Conservation (phyloP, 495 filamentous ascomycete species). For the Aspergillus sclerotioniger region DNA sequence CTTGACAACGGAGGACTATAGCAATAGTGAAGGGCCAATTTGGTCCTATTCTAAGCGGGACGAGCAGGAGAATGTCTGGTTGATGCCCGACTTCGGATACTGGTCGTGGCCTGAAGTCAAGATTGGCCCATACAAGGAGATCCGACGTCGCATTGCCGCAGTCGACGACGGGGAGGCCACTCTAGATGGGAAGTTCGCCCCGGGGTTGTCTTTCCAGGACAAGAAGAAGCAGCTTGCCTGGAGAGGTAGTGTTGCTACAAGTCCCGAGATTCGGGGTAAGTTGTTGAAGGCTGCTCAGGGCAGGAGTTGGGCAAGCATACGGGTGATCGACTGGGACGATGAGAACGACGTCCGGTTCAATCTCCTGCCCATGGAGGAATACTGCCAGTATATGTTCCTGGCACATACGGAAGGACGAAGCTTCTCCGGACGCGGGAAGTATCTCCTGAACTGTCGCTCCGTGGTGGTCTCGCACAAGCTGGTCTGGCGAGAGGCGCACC, state of each 20-base stretch:
- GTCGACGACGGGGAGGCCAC: slow-evolving; percentile 32
- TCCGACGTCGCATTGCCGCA: slow-evolving; percentile 38
- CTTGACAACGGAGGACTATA: slow-evolving; percentile 51
- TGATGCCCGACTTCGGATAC: slow-evolving; percentile 79
- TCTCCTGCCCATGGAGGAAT: slow-evolving; percentile 51
- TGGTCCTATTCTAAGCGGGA: slow-evolving; percentile 54
- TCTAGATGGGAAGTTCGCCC: slow-evolving; percentile 12
- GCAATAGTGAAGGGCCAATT: slow-evolving; percentile 31
- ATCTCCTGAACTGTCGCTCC: slow-evolving; percentile 58
- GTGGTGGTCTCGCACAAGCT: slow-evolving; percentile 52
- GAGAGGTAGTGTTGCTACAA: slow-evolving; percentile 55
- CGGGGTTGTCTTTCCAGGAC: slow-evolving; percentile 29
- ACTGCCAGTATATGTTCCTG: slow-evolving; percentile 59
- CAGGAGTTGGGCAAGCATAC: slow-evolving; percentile 53
- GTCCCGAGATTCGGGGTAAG: slow-evolving; percentile 39
- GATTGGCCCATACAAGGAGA: slow-evolving; percentile 57
- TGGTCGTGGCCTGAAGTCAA: slow-evolving; percentile 68
- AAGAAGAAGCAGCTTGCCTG: slow-evolving; percentile 69
- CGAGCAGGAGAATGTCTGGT: slow-evolving; percentile 53
- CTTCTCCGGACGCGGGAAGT: slow-evolving; percentile 59
- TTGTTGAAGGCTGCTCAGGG: slow-evolving; percentile 45
- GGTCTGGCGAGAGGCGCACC: slow-evolving; percentile 41
- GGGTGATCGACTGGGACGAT: slow-evolving; percentile 48
- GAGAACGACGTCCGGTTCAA: slow-evolving; percentile 35
- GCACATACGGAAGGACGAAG: slow-evolving; percentile 56